A percentile compares a stretch with the other conserved stretches of the same genome.
phyloP scores from a whole-genome alignment of 2,329 filamentous ascomycete species.

The Curvularia eragrostidis region DNA sequence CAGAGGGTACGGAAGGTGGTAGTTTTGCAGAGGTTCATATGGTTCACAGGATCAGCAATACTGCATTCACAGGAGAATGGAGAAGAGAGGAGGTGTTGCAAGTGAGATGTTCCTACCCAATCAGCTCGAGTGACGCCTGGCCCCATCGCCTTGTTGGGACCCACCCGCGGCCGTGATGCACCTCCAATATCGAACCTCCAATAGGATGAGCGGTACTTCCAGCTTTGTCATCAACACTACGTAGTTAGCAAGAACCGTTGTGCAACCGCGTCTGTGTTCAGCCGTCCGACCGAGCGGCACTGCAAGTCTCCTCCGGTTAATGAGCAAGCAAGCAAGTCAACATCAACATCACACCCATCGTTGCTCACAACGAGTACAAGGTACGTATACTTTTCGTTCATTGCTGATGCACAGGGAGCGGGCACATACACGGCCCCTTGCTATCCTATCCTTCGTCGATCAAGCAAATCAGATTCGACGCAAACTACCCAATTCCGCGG shows the following conservation, averaged over 20 bases:
- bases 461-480: background rate
- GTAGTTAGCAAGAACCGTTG: background rate
- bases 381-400: background rate
- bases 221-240: background rate
- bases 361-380: background rate
- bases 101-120: background rate
- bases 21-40: background rate
- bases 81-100: background rate
- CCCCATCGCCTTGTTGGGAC: background rate
- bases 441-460: background rate
- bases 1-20: background rate
- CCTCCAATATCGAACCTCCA: background rate
- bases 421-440: background rate
- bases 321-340: background rate
- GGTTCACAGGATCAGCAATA: background rate
- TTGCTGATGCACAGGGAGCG: background rate
- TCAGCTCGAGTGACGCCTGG: background rate
- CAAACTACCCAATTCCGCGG: background rate
- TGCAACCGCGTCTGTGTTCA: background rate
- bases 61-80: background rate
- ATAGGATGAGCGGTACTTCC: background rate
- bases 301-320: background rate
- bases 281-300: constrained; percentile 3
- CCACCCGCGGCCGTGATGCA: background rate
- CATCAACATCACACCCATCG: background rate